Evolutionary conservation across 2,329 filamentous ascomycete species (phyloP), one percentile per base, ranked within the genome.

Genomic region (Aspergillus cejpii): DNA sequence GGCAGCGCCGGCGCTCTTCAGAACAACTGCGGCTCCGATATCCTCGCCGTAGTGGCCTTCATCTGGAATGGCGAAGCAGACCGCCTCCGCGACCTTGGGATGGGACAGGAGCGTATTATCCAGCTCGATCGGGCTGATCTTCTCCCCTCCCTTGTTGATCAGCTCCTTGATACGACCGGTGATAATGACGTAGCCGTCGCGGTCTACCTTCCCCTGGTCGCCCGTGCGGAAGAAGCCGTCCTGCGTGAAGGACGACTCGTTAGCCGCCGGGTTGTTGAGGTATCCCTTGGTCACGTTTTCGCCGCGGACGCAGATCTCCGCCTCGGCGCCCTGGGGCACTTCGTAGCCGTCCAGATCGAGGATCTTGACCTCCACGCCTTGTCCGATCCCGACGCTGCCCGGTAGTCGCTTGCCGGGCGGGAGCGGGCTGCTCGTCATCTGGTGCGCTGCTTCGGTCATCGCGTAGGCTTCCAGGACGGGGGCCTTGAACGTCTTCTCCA

Each of bases 81-180:
- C 87, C 3, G 85, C 87, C 67, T 94, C 87, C 1, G 77, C 75
- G 1, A 92, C 77, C 27, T 80, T 77, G 7, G 84, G 79, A 61
- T 91, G 80, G 45, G 84, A 77, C n/a, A 83, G 76, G 21, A 94
- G 72, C 10, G 85, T 80, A 55, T 94, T 92, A 67, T 94, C 87
- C 26, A 94, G 74, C 69, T 94, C 87, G 44, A 92, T 90, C 1
- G 88, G 87, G 54, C 81, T 86, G 62, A 94, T 92, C 73, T 92
- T 92, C 72, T 94, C 87, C 48, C 87, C 87, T 44, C 85, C 87
- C 69, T 91, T 90, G 70, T 94, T 72, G 74, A 94, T 94, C 41
- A 94, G 74, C 69, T 94, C 88, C 75, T 94, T 94, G 70, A 94
- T 94, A 42, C 88, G 77, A n/a, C 88, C 88, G 0, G 88, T 94